Evolutionary conservation across 345 rosid species (phyloP), one percentile per base, ranked within the genome.

Genomic region (Leavenworthia alabamica): DNA sequence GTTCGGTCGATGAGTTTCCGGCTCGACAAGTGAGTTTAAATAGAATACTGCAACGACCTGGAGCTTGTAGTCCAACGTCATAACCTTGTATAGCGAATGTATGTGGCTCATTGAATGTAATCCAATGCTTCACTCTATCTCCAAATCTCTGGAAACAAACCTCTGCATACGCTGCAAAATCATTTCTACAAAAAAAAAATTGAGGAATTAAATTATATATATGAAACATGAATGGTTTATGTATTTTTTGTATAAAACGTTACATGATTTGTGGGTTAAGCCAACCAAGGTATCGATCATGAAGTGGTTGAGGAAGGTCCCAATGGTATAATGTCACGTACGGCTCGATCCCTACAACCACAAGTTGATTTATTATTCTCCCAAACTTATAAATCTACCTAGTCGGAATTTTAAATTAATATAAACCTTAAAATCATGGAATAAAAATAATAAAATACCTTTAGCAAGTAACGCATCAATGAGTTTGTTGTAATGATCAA

Each of bases 281-380:
- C 99, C 97, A 93, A 62, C 97, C 99, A 2, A 73, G 80, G 76
- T 93, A 93, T 55, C 60, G 71, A 46, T 93, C 90, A 15, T 80
- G 73, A 59, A 93, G 80, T 42, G 96, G 88, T 29, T 82, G 99
- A 56, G 99, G 99, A 74, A 93, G 96, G 74, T 93, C 99, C 99
- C 99, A 93, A 28, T 93, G 99, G 76, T 83, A 93, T 41, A 93
- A 44, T 0, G 97, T 89, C 64, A 89, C 96, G 54, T 85, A 89
- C 3, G 99, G 99, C 70, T 82, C 76, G 56, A 93, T 85, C 59
- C 99, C 98, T 90, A 79, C 64, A 29, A 36, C 41, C 0, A n/a
- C 15, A 36, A 36, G 0, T 36, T n/a, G 41, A 5, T 36, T 0
- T 1, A 36, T 35, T 36, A 20, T 1, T n/a, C 15, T 0, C 41